Percentiles rank a stretch among this genome's conserved stretches.
These are phyloP conservation scores for Cercophora scortea DNA, from an alignment of 495 filamentous ascomycete species.

Conservation along the genomic window DNA sequence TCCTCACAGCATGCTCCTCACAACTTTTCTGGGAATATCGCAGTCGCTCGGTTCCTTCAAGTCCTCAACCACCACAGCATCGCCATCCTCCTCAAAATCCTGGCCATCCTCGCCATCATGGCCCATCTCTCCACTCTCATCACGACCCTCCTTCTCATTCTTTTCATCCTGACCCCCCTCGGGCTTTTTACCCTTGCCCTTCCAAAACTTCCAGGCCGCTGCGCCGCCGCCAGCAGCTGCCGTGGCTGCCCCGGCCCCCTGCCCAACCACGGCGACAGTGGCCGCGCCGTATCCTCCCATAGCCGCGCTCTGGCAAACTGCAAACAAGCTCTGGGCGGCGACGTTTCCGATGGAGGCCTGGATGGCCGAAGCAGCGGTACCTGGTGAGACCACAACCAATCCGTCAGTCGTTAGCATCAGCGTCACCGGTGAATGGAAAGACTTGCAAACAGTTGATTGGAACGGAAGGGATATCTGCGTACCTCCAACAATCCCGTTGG, in stretches of 20 bases:
- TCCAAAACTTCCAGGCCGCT: not conserved
- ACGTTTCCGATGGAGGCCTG: constrained; percentile 12
- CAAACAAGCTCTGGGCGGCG: constrained; percentile 8
- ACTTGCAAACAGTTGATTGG: not conserved
- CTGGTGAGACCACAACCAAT: not conserved
- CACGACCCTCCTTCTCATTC: not conserved
- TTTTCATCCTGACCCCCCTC: too few relatives aligned
- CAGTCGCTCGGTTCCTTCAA: too few relatives aligned
- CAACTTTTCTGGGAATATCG: too few relatives aligned
- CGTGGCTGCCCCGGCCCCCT: not conserved
- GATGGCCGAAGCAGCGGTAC: constrained; percentile 6
- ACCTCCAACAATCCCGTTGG: constrained; percentile 3
- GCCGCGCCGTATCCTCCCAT: constrained; percentile 9
- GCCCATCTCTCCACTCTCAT: not conserved
- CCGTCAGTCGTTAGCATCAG: too few relatives aligned
- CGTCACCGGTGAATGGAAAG: too few relatives aligned
- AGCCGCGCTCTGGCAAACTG: constrained; percentile 10
- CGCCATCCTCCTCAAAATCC: not conserved
- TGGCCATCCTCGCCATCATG: not conserved
- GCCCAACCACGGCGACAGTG: not conserved
- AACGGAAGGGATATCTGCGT: not conserved
- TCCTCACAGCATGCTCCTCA: too few relatives aligned
- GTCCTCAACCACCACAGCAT: not conserved
- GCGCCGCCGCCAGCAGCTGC: not conserved
- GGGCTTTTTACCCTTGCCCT: too few relatives aligned